Conservation (phyloP, 352 stramenopile species). For the Blastocystis sp. region DNA sequence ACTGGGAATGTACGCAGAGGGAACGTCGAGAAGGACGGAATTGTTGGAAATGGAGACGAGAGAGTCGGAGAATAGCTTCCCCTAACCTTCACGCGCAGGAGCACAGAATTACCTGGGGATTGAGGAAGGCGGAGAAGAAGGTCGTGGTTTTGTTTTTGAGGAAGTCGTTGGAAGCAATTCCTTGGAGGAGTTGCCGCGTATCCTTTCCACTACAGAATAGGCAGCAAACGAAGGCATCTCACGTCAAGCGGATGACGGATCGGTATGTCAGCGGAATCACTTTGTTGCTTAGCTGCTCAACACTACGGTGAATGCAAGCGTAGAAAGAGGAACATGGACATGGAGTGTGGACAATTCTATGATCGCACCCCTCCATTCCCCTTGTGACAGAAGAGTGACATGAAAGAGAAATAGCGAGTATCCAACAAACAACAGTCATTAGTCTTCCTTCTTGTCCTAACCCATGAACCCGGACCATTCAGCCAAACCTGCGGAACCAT, state of each 20-base stretch:
- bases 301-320: neutral
- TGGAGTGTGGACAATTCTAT: too few species aligned
- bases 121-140: constrained; percentile 52
- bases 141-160: neutral
- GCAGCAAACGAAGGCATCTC: neutral
- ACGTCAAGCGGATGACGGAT: constrained; percentile 52
- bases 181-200: constrained; percentile 6
- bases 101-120: constrained; percentile 8
- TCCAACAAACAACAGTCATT: constrained; percentile 10
- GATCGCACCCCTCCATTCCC: too few species aligned
- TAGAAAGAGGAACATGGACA: neutral
- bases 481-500: constrained; percentile 10
- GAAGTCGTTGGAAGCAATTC: constrained; percentile 67
- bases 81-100: neutral
- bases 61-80: constrained; percentile 65
- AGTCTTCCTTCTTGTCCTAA: constrained; percentile 65
- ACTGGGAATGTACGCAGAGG: constrained; percentile 22
- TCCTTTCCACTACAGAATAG: constrained; percentile 26
- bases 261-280: constrained; percentile 26
- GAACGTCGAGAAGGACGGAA: constrained; percentile 38
- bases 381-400: constrained; percentile 28
- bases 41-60: neutral
- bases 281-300: constrained; percentile 12
- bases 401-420: constrained; percentile 3
- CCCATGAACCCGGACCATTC: neutral